phyloP scores from a whole-genome alignment of 208 protist species.

The Acanthamoeba healyi region DNA sequence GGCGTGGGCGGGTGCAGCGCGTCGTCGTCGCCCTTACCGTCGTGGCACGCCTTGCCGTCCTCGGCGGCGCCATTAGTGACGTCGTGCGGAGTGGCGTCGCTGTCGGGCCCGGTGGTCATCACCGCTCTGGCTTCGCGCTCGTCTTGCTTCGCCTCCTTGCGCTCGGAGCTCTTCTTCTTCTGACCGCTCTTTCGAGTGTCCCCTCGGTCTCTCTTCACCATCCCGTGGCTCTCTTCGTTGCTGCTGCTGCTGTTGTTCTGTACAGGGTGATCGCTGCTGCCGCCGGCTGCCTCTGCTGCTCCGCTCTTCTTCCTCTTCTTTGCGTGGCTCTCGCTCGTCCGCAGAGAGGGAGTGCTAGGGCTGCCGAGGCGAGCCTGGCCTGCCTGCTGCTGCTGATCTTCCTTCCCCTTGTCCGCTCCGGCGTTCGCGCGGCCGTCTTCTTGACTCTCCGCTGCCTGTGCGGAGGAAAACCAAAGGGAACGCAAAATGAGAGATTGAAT shows the following conservation, averaged over 20 bases:
- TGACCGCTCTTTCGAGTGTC: not conserved
- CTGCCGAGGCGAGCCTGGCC: not conserved
- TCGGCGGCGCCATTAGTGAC: not conserved
- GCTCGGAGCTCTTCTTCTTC: conserved; percentile 13
- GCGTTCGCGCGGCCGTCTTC: not conserved
- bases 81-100: not conserved
- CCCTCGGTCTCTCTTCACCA: not conserved
- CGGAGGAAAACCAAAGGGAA: not conserved
- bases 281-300: not conserved
- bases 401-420: too few relatives aligned
- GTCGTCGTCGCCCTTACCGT: not conserved
- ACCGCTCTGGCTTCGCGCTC: not conserved
- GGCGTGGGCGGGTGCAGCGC: conserved; percentile 9
- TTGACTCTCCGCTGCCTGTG: not conserved
- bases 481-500: not conserved
- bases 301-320: not conserved
- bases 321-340: not conserved
- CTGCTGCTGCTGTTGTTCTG: not conserved
- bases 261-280: too few relatives aligned
- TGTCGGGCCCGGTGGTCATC: not conserved
- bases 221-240: not conserved
- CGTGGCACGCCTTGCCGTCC: not conserved
- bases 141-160: not conserved
- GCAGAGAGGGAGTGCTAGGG: not conserved
- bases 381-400: not conserved